These are phyloP conservation scores for Dispira parvispora DNA, from an alignment of 192 early-diverging fungal genomes.

Conservation along the genomic window DNA sequence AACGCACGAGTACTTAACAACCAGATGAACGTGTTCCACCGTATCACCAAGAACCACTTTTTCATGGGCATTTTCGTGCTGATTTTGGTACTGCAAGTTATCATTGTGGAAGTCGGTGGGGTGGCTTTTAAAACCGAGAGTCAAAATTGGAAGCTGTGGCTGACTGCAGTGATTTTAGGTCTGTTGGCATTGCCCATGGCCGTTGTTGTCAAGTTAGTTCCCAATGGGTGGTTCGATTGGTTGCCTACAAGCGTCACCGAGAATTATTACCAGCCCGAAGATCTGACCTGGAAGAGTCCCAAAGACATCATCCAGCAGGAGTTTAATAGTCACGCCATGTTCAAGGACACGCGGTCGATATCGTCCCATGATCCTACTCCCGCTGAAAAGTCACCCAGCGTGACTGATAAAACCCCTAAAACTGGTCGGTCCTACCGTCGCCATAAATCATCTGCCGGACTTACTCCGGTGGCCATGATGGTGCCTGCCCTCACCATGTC, in stretches of 20 bases:
- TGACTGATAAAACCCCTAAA: too few species aligned
- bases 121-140: conserved; percentile 60
- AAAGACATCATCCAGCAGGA: not conserved
- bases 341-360: not conserved
- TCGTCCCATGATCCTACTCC: not conserved
- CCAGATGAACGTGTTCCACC: conserved; percentile 75
- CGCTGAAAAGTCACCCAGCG: too few species aligned
- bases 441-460: not conserved
- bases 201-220: conserved; percentile 69
- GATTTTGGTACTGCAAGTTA: conserved; percentile 55
- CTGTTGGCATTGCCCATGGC: conserved; percentile 69
- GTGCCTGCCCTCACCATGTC: conserved; percentile 1
- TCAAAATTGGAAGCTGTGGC: conserved; percentile 61
- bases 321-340: not conserved
- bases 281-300: not conserved
- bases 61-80: conserved; percentile 67
- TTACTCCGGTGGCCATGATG: conserved; percentile 4
- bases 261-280: conserved; percentile 2
- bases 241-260: conserved; percentile 4
- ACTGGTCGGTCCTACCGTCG: not conserved
- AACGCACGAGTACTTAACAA: conserved; percentile 64
- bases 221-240: conserved; percentile 30
- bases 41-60: conserved; percentile 56
- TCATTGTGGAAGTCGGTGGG: conserved; percentile 85
- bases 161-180: conserved; percentile 63